Conservation (phyloP, 1,284 basidiomycete genomes). For the Flammula alnicola region DNA sequence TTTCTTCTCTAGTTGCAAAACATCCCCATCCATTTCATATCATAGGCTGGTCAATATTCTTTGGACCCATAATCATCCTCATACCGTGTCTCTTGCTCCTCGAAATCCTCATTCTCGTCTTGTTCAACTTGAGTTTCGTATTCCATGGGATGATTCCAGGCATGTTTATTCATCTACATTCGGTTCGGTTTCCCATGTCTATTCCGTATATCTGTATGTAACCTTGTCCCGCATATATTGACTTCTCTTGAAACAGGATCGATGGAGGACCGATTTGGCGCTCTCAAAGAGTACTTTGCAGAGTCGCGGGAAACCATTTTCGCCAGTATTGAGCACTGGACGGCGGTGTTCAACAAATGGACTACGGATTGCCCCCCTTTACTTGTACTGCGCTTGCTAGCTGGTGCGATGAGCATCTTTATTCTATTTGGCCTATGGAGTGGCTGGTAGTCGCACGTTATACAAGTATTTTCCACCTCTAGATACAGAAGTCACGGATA, state of each 20-base stretch:
- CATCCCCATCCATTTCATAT: constrained; percentile 35
- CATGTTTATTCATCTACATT: constrained; percentile 17
- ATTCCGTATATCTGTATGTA: not conserved
- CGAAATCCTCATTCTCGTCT: constrained; percentile 36
- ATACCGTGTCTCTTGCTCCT: constrained; percentile 41
- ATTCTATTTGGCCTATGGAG: constrained; percentile 34
- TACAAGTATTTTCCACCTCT: no score
- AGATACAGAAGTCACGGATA: no score
- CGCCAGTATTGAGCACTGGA: constrained; percentile 38
- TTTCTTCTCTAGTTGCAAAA: constrained; percentile 19
- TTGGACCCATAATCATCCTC: constrained; percentile 45
- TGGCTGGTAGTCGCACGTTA: constrained; percentile 22
- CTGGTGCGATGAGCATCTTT: constrained; percentile 32
- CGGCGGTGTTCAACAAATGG: constrained; percentile 41
- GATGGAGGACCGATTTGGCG: constrained; percentile 34
- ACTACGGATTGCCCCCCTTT: constrained; percentile 39
- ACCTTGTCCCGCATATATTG: not conserved
- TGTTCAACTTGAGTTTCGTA: constrained; percentile 36
- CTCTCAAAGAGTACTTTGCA: constrained; percentile 34
- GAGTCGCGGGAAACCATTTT: constrained; percentile 40
- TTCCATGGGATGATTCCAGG: constrained; percentile 40
- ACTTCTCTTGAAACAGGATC: constrained; percentile 26
- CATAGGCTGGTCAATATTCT: constrained; percentile 41
- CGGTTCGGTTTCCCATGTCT: not conserved
- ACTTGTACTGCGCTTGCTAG: constrained; percentile 36